Evolutionary conservation across 2,329 filamentous ascomycete genomes (phyloP).

Genomic region (Zymoseptoria tritici): DNA sequence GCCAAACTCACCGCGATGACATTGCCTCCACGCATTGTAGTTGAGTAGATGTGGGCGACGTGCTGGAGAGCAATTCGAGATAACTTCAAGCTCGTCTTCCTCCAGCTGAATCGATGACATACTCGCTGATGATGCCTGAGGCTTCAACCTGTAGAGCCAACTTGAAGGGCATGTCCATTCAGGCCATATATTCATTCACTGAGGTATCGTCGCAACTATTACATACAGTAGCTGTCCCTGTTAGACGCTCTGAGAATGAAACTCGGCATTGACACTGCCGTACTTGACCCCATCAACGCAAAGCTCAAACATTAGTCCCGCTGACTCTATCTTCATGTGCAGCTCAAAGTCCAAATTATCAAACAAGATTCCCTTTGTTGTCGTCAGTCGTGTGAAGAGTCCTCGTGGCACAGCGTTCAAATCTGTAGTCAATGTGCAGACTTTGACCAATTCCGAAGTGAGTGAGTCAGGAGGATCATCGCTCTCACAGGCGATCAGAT

Average conservation of each 20-base stretch:
- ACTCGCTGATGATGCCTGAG: not conserved
- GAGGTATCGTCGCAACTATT: not conserved
- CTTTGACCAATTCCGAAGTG: conserved; percentile 53
- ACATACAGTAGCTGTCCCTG: not conserved
- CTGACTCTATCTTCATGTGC: conserved; percentile 75
- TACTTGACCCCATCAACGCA: conserved; percentile 73
- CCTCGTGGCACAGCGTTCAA: conserved; percentile 65
- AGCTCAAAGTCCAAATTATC: conserved; percentile 75
- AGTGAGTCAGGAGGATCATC: conserved; percentile 54
- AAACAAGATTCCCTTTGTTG: conserved; percentile 72
- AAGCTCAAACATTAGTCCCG: conserved; percentile 67
- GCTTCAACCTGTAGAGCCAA: not conserved
- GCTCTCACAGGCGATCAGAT: conserved; percentile 67
- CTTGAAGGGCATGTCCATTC: not conserved
- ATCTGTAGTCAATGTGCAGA: conserved; percentile 72
- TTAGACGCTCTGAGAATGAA: conserved; percentile 31
- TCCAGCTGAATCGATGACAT: not conserved
- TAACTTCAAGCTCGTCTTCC: not conserved
- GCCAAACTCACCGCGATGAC: conserved; percentile 3
- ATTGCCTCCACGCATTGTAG: not conserved
- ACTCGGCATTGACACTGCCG: conserved; percentile 69
- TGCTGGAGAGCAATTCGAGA: not conserved
- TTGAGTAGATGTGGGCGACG: not conserved
- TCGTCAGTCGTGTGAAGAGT: conserved; percentile 67
- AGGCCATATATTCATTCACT: not conserved